phyloP scores from a whole-genome alignment of 192 early-diverging fungal genomes.

The Linnemannia exigua region DNA sequence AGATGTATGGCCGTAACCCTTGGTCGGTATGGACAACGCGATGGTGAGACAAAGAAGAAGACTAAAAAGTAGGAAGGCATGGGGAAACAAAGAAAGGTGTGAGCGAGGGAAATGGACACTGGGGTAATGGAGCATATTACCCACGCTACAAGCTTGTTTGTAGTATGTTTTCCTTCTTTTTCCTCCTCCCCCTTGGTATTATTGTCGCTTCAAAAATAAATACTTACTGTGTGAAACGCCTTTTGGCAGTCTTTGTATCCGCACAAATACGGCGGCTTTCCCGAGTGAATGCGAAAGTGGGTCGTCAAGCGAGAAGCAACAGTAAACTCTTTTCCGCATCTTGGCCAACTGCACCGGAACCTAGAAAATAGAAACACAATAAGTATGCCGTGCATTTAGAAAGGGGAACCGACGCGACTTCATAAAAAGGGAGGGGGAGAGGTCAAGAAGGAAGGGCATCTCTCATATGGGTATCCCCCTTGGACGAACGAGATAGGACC shows the following conservation, averaged over 20 bases:
- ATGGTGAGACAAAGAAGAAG: constrained; percentile 55
- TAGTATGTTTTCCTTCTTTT: not conserved
- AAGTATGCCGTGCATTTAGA: not conserved
- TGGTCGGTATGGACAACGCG: constrained; percentile 54
- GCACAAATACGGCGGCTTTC: constrained; percentile 52
- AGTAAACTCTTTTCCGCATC: constrained; percentile 55
- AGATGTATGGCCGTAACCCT: constrained; percentile 44
- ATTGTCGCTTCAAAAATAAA: not conserved
- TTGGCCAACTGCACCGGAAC: constrained; percentile 55
- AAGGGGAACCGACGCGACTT: constrained; percentile 16
- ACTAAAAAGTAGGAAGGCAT: constrained; percentile 14
- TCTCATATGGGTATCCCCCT: not conserved
- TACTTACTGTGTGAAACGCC: constrained; percentile 51
- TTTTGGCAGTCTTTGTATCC: constrained; percentile 57
- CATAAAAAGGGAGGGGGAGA: not conserved
- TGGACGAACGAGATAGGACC: not conserved
- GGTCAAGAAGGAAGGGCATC: not conserved
- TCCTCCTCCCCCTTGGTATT: not conserved
- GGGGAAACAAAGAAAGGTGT: not conserved
- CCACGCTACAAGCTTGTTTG: not conserved
- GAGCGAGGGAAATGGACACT: not conserved
- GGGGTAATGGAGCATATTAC: not conserved
- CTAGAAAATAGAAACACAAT: constrained; percentile 4
- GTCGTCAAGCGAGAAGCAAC: constrained; percentile 51
- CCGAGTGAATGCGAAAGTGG: constrained; percentile 48